These are phyloP conservation scores for Vigna trinervia DNA, from an alignment of 306 rosid species.

Conservation along the genomic window DNA sequence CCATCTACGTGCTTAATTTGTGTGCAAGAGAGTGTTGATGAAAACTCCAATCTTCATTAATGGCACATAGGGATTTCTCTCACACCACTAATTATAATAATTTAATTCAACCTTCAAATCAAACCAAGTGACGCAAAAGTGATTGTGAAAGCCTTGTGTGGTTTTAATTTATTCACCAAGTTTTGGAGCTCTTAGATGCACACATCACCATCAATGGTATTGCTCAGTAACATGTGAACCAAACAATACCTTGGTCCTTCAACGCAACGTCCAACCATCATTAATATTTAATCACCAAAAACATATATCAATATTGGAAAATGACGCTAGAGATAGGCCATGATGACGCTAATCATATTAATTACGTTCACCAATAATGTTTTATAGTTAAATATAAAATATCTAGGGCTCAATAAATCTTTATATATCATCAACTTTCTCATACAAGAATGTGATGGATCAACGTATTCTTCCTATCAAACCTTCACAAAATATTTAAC, in stretches of 20 bases:
- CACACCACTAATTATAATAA: conserved; percentile 31
- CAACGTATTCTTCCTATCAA: conserved; percentile 19
- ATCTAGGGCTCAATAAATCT: not conserved
- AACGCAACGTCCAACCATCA: conserved; percentile 29
- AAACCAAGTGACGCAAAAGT: conserved; percentile 27
- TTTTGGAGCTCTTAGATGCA: conserved; percentile 12
- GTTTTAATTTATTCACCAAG: conserved; percentile 31
- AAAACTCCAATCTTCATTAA: not conserved
- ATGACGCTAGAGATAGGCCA: not conserved
- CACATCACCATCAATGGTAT: conserved; percentile 36
- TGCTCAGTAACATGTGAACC: conserved; percentile 47
- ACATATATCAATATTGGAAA: conserved; percentile 20
- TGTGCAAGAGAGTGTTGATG: not conserved
- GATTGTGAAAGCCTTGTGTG: conserved; percentile 37
- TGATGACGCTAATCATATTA: not conserved
- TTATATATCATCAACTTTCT: not conserved
- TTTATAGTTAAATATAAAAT: not conserved
- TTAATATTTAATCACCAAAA: conserved; percentile 12
- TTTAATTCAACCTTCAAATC: conserved; percentile 18
- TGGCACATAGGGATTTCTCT: not conserved
- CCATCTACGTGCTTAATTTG: conserved; percentile 9
- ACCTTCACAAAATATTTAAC: not conserved
- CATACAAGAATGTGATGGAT: conserved; percentile 29
- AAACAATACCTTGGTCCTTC: conserved; percentile 33
- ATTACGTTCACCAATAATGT: not conserved